phyloP scores from a whole-genome alignment of 257 asterid genomes.

The Nicotiana knightiana region DNA sequence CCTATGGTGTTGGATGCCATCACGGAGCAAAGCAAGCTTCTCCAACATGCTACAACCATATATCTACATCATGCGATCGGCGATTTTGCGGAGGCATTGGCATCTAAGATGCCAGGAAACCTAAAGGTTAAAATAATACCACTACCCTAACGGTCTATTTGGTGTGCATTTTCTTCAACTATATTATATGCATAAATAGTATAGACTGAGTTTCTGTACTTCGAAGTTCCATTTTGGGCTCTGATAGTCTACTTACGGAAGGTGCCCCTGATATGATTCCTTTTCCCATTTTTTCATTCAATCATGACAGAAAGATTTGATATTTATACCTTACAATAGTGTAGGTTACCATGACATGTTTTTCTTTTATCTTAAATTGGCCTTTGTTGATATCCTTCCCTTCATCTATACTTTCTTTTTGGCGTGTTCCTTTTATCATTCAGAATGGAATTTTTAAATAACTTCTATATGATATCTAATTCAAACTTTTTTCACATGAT shows the following conservation, averaged over 20 bases:
- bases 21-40: constrained; percentile 82
- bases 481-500: not conserved
- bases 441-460: not conserved
- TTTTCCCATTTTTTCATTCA: not conserved
- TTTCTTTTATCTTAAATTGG: not conserved
- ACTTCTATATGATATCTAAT: not conserved
- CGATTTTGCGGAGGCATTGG: constrained; percentile 86
- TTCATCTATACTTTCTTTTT: not conserved
- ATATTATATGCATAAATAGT: not conserved
- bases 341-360: not conserved
- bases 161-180: not conserved
- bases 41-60: constrained; percentile 89
- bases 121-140: constrained; percentile 43
- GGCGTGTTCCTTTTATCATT: not conserved
- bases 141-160: not conserved
- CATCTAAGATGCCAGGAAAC: constrained; percentile 91
- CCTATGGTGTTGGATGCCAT: constrained; percentile 68
- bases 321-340: not conserved
- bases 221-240: not conserved
- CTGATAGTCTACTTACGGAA: not conserved
- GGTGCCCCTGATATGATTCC: not conserved
- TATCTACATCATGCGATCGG: constrained; percentile 86
- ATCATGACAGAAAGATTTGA: not conserved
- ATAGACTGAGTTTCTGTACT: not conserved
- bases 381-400: not conserved